A percentile compares a stretch with the other conserved stretches of the same genome.
Conservation (phyloP, 495 filamentous ascomycete genomes). For the Penicillium soppii region DNA sequence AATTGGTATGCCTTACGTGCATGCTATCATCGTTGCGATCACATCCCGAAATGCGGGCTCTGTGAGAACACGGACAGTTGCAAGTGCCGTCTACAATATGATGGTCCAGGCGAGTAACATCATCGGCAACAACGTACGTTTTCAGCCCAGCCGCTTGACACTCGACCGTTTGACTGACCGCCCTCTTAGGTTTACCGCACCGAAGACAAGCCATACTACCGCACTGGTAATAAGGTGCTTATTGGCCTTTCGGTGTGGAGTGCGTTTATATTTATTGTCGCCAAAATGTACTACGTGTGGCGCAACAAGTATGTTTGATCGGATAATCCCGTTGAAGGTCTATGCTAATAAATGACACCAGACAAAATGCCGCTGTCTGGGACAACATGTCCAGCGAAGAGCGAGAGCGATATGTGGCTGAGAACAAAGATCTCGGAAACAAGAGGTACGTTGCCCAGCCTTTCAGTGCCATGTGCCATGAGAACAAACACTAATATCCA, state of each 20-base stretch:
- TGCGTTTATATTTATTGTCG: slow-evolving; percentile 50
- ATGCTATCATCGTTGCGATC: slow-evolving; percentile 67
- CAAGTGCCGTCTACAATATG: slow-evolving; percentile 72
- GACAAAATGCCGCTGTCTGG: slow-evolving; percentile 50
- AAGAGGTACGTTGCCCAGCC: slow-evolving; percentile 50
- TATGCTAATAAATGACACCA: slow-evolving; percentile 6
- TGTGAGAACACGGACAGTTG: slow-evolving; percentile 65
- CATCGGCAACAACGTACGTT: slow-evolving; percentile 58
- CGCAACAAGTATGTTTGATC: slow-evolving; percentile 50
- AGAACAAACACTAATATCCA: not conserved
- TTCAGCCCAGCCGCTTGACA: not conserved
- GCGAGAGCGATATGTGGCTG: slow-evolving; percentile 59
- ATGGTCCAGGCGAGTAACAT: slow-evolving; percentile 64
- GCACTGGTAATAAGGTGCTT: slow-evolving; percentile 63
- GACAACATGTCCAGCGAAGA: slow-evolving; percentile 61
- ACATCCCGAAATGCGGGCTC: slow-evolving; percentile 66
- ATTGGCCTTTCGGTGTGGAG: slow-evolving; percentile 54
- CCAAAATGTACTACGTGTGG: slow-evolving; percentile 63
- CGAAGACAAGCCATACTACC: slow-evolving; percentile 66
- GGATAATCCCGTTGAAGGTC: not conserved
- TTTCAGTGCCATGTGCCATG: too few species aligned
- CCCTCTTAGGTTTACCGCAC: slow-evolving; percentile 59
- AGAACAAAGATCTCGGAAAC: slow-evolving; percentile 66
- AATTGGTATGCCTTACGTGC: slow-evolving; percentile 60
- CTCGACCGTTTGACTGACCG: not conserved